Evolutionary conservation across 176 grass and related monocot genomes (phyloP).

Genomic region (Oryza meyeriana): DNA sequence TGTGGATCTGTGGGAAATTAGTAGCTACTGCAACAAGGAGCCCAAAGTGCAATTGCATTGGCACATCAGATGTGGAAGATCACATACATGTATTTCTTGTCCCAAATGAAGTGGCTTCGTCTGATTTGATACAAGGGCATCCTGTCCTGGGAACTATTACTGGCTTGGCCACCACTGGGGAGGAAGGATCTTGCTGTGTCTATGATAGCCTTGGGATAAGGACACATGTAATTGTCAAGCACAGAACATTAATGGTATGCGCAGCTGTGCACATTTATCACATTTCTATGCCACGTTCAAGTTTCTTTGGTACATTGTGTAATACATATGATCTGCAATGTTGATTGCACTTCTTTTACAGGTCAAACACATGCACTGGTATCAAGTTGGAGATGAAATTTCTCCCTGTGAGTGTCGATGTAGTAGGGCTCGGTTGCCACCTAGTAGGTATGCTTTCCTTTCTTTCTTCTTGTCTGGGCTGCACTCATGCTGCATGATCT

Average conservation of each 20-base stretch:
- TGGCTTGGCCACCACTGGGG: slow-evolving; percentile 69
- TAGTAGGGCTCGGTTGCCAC: slow-evolving; percentile 77
- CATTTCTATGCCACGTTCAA: not conserved
- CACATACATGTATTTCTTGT: slow-evolving; percentile 91
- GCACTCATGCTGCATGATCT: not conserved
- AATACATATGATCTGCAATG: not conserved
- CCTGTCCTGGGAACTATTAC: slow-evolving; percentile 67
- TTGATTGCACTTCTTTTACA: slow-evolving; percentile 25
- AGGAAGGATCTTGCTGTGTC: slow-evolving; percentile 88
- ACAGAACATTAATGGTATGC: slow-evolving; percentile 82
- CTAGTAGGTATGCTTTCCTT: slow-evolving; percentile 68
- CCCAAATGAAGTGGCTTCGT: slow-evolving; percentile 35
- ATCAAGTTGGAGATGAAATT: slow-evolving; percentile 71
- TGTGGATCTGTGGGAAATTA: slow-evolving; percentile 70
- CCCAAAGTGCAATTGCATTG: slow-evolving; percentile 63
- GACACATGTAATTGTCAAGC: slow-evolving; percentile 84
- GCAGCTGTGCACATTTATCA: slow-evolving; percentile 7
- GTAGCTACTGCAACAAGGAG: slow-evolving; percentile 75
- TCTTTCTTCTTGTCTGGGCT: not conserved
- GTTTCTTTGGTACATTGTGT: not conserved
- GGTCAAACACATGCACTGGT: slow-evolving; percentile 99
- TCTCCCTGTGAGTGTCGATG: slow-evolving; percentile 90
- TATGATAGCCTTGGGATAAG: slow-evolving; percentile 50
- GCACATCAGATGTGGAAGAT: slow-evolving; percentile 44
- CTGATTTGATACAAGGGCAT: slow-evolving; percentile 32